Evolutionary conservation across 2,329 filamentous ascomycete genomes (phyloP).

Genomic region (Penicillium brevicompactum): DNA sequence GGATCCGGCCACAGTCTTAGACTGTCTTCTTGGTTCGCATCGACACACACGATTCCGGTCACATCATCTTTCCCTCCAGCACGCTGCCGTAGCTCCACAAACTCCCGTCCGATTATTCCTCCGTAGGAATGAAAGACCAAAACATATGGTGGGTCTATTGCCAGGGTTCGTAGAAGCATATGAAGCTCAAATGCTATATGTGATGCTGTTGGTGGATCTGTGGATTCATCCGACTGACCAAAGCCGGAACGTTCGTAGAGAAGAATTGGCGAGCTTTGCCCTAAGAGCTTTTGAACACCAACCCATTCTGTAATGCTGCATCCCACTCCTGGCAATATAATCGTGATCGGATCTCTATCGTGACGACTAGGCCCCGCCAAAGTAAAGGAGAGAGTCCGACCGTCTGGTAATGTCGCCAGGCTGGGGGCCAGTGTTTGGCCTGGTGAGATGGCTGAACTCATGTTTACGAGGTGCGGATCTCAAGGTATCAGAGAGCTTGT

Average conservation of each 20-base stretch:
- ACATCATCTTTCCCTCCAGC: conserved; percentile 4
- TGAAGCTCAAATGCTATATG: conserved; percentile 11
- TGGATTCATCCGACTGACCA: conserved; percentile 8
- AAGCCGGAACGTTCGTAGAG: conserved; percentile 12
- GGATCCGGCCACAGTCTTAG: conserved; percentile 12
- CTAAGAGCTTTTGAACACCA: neutral
- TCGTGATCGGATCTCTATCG: neutral
- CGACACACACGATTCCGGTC: conserved; percentile 17
- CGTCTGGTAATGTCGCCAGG: neutral
- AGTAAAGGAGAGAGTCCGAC: neutral
- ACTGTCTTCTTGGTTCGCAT: conserved; percentile 19
- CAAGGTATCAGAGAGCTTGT: neutral
- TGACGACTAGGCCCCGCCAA: neutral
- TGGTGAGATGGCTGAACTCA: neutral
- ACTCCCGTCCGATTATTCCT: conserved; percentile 19
- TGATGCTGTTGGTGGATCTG: conserved; percentile 2
- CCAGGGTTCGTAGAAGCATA: conserved; percentile 3
- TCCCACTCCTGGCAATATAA: neutral
- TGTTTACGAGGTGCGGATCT: neutral
- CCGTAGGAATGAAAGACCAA: conserved; percentile 20
- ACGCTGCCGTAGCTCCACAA: conserved; percentile 9
- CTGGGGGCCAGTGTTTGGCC: neutral
- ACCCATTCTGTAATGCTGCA: neutral
- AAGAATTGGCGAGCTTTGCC: neutral
- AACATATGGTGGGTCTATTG: neutral